Percentiles rank a stretch among this genome's conserved stretches.
Evolutionary conservation across 805 yeast genomes (phyloP).

Genomic region (Yamadazyma olivae): DNA sequence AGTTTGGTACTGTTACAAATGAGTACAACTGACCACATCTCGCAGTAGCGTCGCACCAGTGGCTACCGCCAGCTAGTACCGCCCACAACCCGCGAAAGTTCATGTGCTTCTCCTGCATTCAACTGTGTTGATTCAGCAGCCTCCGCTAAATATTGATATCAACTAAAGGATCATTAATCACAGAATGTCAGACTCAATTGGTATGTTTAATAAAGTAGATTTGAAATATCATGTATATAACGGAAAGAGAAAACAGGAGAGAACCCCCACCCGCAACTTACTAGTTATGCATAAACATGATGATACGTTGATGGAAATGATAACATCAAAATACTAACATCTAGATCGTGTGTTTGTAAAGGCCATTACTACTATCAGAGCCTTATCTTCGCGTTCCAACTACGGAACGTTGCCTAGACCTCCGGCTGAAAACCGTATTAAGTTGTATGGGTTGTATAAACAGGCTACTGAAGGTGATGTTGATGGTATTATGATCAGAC

Average conservation of each 20-base stretch:
- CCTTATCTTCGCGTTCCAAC: conserved; percentile 63
- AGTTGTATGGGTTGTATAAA: conserved; percentile 77
- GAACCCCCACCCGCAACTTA: no score
- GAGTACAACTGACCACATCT: no score
- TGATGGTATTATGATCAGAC: conserved; percentile 62
- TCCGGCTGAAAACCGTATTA: conserved; percentile 64
- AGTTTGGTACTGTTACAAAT: no score
- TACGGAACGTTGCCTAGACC: conserved; percentile 71
- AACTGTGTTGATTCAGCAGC: background rate
- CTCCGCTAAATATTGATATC: background rate
- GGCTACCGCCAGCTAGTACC: no score
- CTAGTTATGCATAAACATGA: no score
- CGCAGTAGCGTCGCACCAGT: no score
- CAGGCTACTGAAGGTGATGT: conserved; percentile 91
- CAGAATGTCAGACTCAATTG: conserved; percentile 17
- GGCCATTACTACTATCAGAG: conserved; percentile 76
- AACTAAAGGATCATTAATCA: no score
- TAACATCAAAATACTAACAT: conserved; percentile 5
- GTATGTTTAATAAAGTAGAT: conserved; percentile 9
- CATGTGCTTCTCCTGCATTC: conserved; percentile 3
- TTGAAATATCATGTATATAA: background rate
- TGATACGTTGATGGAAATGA: no score
- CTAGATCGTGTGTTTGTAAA: conserved; percentile 75
- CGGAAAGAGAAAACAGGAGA: no score
- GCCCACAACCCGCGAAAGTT: no score